phyloP scores from a whole-genome alignment of 208 protist genomes.

The Crithidia fasciculata region DNA sequence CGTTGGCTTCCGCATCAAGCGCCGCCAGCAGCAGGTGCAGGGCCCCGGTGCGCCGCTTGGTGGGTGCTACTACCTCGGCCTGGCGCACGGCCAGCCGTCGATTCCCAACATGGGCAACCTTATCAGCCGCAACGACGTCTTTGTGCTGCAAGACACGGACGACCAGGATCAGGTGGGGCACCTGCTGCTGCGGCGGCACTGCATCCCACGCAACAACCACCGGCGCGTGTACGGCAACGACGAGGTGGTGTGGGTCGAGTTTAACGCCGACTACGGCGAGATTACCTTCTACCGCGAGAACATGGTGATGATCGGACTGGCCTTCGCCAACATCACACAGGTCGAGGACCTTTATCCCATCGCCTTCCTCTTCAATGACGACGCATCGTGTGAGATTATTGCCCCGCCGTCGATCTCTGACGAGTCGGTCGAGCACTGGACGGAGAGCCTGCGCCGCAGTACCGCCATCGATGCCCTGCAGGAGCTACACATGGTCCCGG shows the following conservation, averaged over 20 bases:
- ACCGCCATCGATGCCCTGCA: conserved; percentile 75
- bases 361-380: conserved; percentile 90
- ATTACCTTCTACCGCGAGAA: conserved; percentile 90
- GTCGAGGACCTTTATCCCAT: conserved; percentile 86
- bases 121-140: conserved; percentile 78
- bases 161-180: conserved; percentile 87
- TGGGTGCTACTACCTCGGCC: conserved; percentile 89
- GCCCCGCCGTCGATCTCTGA: conserved; percentile 52
- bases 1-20: conserved; percentile 85
- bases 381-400: conserved; percentile 86
- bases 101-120: conserved; percentile 77
- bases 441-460: conserved; percentile 67
- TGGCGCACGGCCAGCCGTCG: conserved; percentile 71
- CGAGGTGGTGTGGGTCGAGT: conserved; percentile 89
- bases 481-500: conserved; percentile 74
- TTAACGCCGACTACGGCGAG: conserved; percentile 86
- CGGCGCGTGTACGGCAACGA: conserved; percentile 86
- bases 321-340: conserved; percentile 79
- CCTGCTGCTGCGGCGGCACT: conserved; percentile 67
- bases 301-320: conserved; percentile 84
- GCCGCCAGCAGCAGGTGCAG: conserved; percentile 64
- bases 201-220: conserved; percentile 76
- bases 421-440: conserved; percentile 57
- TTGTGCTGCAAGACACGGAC: conserved; percentile 88
- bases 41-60: conserved; percentile 75